Conservation (phyloP, 306 rosid genomes). For the Cicer cuneatum region DNA sequence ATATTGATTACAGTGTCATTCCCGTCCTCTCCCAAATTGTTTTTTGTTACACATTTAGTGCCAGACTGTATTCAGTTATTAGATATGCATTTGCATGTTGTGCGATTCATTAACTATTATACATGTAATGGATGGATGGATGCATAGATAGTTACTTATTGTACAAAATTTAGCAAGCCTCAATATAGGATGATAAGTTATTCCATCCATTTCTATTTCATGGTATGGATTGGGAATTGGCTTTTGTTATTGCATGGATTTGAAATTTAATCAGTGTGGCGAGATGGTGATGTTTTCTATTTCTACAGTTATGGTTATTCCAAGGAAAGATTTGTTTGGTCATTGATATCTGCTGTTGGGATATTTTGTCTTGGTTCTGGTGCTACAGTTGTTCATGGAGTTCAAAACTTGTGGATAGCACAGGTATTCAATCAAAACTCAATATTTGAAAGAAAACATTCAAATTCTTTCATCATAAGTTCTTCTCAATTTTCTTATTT, state of each 20-base stretch:
- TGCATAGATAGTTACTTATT: slow-evolving; percentile 13
- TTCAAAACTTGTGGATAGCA: slow-evolving; percentile 94
- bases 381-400: slow-evolving; percentile 89
- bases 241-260: slow-evolving; percentile 23
- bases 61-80: slow-evolving; percentile 5
- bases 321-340: slow-evolving; percentile 99
- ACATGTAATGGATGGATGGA: slow-evolving; percentile 21
- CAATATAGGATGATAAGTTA: not conserved
- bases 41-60: not conserved
- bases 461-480: slow-evolving; percentile 14
- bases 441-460: slow-evolving; percentile 24
- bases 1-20: slow-evolving; percentile 13
- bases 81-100: slow-evolving; percentile 24
- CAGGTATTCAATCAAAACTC: slow-evolving; percentile 60
- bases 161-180: slow-evolving; percentile 9
- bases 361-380: slow-evolving; percentile 99
- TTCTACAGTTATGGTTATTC: slow-evolving; percentile 91
- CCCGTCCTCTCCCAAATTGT: not conserved
- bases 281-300: slow-evolving; percentile 40
- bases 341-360: slow-evolving; percentile 97
- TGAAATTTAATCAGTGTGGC: slow-evolving; percentile 30
- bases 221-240: slow-evolving; percentile 16
- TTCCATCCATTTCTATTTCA: slow-evolving; percentile 29
- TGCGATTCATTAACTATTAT: slow-evolving; percentile 28
- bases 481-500: slow-evolving; percentile 1